A percentile compares a stretch with the other conserved stretches of the same genome.
Evolutionary conservation across 495 filamentous ascomycete species (phyloP).

Genomic region (Penicillium simplicissimum): DNA sequence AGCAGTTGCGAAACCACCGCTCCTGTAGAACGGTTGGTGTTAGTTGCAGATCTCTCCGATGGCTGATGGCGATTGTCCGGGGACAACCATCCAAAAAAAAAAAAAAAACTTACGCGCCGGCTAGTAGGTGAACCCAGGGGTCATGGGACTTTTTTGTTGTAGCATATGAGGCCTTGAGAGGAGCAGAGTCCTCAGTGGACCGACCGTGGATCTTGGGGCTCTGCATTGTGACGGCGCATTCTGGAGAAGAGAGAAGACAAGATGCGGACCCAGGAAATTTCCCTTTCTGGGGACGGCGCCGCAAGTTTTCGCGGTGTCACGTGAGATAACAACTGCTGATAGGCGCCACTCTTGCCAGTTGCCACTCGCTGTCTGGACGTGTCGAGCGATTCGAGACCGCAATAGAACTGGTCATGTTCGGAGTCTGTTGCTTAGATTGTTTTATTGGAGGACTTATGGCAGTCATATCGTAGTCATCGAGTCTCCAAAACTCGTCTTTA

Average conservation of each 20-base stretch:
- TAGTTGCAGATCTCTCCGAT: neutral
- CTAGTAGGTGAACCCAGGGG: constrained; percentile 80
- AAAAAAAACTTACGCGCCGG: constrained; percentile 69
- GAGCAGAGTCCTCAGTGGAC: constrained; percentile 13
- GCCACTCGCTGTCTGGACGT: neutral
- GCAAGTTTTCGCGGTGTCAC: constrained; percentile 24
- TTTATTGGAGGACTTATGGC: neutral
- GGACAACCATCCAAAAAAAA: neutral
- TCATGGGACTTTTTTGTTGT: constrained; percentile 23
- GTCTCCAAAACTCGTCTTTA: too few relatives aligned
- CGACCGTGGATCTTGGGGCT: constrained; percentile 23
- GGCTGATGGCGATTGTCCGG: constrained; percentile 12
- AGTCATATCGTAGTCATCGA: too few relatives aligned
- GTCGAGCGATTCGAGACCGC: neutral
- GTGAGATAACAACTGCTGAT: constrained; percentile 27
- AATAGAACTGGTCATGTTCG: neutral
- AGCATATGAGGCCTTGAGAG: constrained; percentile 9
- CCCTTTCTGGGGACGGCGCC: constrained; percentile 16
- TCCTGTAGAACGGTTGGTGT: constrained; percentile 41
- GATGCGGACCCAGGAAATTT: constrained; percentile 17
- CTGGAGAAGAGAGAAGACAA: constrained; percentile 8
- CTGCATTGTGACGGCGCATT: constrained; percentile 25
- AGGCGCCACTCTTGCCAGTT: constrained; percentile 13
- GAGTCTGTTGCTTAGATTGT: neutral
- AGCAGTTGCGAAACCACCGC: constrained; percentile 83